Base-by-base conservation (phyloP, 1,284 basidiomycete genomes). In the Sutorius eximius region DNA sequence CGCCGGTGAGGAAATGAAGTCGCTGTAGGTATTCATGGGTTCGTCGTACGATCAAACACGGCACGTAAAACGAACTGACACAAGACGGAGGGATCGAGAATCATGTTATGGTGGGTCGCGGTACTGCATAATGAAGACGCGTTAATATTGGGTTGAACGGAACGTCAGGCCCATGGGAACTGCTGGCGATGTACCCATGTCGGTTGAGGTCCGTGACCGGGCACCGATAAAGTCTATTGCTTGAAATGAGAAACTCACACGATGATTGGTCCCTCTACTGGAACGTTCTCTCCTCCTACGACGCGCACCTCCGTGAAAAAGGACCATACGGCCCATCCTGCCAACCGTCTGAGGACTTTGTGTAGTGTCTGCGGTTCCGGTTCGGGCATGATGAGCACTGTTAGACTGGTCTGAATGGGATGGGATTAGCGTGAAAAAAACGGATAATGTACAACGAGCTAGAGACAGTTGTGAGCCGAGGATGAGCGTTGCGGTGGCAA, bases 101-200 rank as follows among this genome's bases (percentile, higher is more conserved):
- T 93, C 92, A 95, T 95, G 70, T 94, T 95, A 65, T 92, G 87
- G 70, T 95, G 93, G 7, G 91, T 93, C 51, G 90, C 89, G 20
- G 89, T 85, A 54, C 92, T 93, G 65, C 20, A 37, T 55, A 57
- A 59, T 42, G 45, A 58, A 54, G 42, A 44, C 38, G 36, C 29
- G 52, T 64, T 27, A 64, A 52, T 58, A 54, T 55, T 42, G 18
- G 51, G 44, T 15, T 20, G 29, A n/a, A 50, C 20, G 33, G 45
- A 44, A 45, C 22, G 30, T 18, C 30, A 40, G 49, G 3, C 27
- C 40, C 44, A 33, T 18, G 54, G 29, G 44, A 45, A 46, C 52
- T 41, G 50, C 10, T 42, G 32, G 49, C 32, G n/a, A 33, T 30
- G 20, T 42, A 27, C 20, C 44, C 30, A 49, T 34, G 42, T 38